These are phyloP conservation scores for Bolboschoenoplectus hybrid DNA, from an alignment of 202 grass and related monocot genomes.

Conservation along the genomic window DNA sequence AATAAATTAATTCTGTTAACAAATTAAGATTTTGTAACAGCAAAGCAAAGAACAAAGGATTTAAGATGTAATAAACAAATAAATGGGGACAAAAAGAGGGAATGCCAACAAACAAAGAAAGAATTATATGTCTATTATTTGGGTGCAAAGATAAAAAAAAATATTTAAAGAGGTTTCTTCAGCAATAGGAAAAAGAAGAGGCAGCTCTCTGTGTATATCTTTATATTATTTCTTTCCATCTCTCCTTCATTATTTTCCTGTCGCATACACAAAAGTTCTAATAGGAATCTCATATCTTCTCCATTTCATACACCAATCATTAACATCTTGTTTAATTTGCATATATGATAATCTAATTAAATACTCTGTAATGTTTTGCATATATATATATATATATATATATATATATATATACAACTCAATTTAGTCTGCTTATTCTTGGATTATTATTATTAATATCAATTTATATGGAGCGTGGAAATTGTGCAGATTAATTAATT, in stretches of 20 bases:
- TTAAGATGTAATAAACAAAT: constrained; percentile 32
- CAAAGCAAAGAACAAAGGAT: constrained; percentile 7
- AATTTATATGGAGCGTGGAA: not conserved
- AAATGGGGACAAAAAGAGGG: constrained; percentile 40
- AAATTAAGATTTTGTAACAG: constrained; percentile 15
- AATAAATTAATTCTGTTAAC: constrained; percentile 34
- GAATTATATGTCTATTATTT: constrained; percentile 36
- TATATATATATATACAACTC: not conserved
- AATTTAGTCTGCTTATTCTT: not conserved
- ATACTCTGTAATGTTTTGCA: not conserved
- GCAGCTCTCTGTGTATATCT: constrained; percentile 20
- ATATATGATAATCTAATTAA: not conserved
- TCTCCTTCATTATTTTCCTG: constrained; percentile 9
- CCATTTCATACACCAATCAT: not conserved
- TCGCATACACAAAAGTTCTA: not conserved
- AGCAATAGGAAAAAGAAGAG: constrained; percentile 13
- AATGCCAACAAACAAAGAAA: constrained; percentile 39
- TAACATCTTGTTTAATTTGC: not conserved
- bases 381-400: not conserved
- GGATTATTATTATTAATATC: not conserved
- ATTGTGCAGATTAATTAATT: not conserved
- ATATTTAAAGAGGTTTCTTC: not conserved
- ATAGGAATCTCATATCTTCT: constrained; percentile 14
- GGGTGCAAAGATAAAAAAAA: constrained; percentile 29
- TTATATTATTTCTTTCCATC: not conserved